Evolutionary conservation across 306 rosid genomes (phyloP).

Genomic region (Acacia melanoxylon): DNA sequence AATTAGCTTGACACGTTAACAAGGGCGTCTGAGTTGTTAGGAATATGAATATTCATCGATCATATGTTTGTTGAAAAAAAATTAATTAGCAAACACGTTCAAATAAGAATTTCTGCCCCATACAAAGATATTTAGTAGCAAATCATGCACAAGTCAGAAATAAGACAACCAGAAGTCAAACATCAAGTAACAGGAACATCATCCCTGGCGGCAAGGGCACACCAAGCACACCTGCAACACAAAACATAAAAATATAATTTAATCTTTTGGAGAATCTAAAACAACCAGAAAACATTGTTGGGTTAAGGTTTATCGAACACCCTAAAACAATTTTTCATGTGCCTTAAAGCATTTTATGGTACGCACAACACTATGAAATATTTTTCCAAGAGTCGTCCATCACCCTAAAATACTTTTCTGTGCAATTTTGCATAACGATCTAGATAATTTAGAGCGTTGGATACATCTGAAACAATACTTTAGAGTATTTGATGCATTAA

Average conservation of each 20-base stretch:
- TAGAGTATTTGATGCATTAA: no score
- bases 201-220: constrained; percentile 22
- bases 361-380: no score
- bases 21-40: neutral
- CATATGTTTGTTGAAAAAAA: neutral
- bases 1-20: neutral
- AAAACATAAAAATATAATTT: constrained; percentile 18
- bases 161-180: constrained; percentile 19
- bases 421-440: no score
- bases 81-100: neutral
- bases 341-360: no score
- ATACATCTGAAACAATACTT: no score
- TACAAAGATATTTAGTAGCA: neutral
- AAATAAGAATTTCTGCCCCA: neutral
- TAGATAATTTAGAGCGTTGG: no score
- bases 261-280: neutral
- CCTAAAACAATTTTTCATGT: no score
- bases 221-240: constrained; percentile 39
- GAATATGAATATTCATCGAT: neutral
- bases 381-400: no score
- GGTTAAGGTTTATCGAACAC: no score
- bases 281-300: neutral
- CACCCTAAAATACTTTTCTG: no score
- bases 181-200: constrained; percentile 24
- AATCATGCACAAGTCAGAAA: constrained; percentile 30